These are phyloP conservation scores for Viridothelium virens DNA, from an alignment of 495 filamentous ascomycete species.

Conservation along the genomic window DNA sequence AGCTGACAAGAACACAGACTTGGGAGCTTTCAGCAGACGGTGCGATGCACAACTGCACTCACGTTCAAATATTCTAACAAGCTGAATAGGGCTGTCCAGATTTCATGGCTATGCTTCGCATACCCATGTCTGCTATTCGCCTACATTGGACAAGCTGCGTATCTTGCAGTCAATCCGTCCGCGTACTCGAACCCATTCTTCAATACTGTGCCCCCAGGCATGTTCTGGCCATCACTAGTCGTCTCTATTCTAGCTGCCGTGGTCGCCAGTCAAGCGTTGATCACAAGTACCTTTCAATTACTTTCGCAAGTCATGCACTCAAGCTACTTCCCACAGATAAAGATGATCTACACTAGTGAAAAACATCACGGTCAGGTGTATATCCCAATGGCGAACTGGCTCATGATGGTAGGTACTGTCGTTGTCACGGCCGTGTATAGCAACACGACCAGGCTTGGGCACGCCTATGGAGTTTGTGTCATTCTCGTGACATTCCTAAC, in stretches of 20 bases:
- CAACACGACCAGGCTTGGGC: constrained; percentile 49
- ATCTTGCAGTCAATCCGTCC: constrained; percentile 52
- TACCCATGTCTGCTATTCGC: constrained; percentile 64
- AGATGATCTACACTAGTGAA: constrained; percentile 56
- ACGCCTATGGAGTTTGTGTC: constrained; percentile 59
- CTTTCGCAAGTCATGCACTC: constrained; percentile 65
- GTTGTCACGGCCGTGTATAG: constrained; percentile 64
- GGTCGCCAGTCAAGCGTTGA: constrained; percentile 71
- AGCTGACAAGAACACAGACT: constrained; percentile 36
- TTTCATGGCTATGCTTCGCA: constrained; percentile 56
- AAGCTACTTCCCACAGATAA: constrained; percentile 67
- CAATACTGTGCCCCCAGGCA: constrained; percentile 56
- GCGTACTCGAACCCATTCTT: constrained; percentile 68
- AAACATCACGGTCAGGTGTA: constrained; percentile 65
- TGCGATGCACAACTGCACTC: constrained; percentile 17
- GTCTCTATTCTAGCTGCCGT: constrained; percentile 62
- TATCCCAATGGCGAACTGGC: constrained; percentile 63
- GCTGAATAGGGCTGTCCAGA: constrained; percentile 46
- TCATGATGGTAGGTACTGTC: constrained; percentile 67
- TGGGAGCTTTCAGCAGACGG: constrained; percentile 55
- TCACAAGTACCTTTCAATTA: constrained; percentile 66
- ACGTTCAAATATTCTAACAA: constrained; percentile 21
- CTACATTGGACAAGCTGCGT: constrained; percentile 68
- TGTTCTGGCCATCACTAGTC: constrained; percentile 56
- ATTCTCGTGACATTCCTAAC: constrained; percentile 53